A percentile compares a stretch with the other conserved stretches of the same genome.
Conservation (phyloP, 1,284 basidiomycete genomes). For the Anthracocystis panici-leucophaei region DNA sequence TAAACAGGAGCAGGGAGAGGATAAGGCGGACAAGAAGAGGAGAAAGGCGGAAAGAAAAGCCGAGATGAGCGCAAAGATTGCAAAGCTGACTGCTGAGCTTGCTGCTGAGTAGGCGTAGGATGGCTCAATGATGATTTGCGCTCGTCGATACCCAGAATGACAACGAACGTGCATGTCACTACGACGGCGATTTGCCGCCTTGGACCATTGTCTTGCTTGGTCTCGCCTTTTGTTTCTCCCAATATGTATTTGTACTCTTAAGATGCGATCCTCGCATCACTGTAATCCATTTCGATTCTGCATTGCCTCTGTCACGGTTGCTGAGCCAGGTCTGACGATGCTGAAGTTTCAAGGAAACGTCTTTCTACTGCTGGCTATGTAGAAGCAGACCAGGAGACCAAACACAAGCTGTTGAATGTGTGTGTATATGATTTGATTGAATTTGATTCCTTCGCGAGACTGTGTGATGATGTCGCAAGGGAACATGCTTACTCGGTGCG, state of each 20-base stretch:
- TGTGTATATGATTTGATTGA: no score
- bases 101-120: conserved; percentile 20
- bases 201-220: neutral
- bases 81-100: conserved; percentile 31
- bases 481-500: conserved; percentile 45
- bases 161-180: neutral
- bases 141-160: neutral
- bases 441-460: no score
- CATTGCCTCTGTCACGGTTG: neutral
- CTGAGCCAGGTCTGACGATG: neutral
- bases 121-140: no score
- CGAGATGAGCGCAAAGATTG: conserved; percentile 21
- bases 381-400: neutral
- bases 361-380: conserved; percentile 14
- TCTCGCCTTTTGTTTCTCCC: neutral
- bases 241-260: conserved; percentile 15
- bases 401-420: neutral
- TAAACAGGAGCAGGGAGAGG: neutral
- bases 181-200: neutral
- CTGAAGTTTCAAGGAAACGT: conserved; percentile 9
- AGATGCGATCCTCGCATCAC: neutral
- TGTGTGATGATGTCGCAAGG: neutral
- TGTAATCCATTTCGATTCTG: neutral
- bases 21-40: conserved; percentile 17
- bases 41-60: conserved; percentile 36